These are phyloP conservation scores for Backusella westeae DNA, from an alignment of 192 early-diverging fungal genomes.

Conservation along the genomic window DNA sequence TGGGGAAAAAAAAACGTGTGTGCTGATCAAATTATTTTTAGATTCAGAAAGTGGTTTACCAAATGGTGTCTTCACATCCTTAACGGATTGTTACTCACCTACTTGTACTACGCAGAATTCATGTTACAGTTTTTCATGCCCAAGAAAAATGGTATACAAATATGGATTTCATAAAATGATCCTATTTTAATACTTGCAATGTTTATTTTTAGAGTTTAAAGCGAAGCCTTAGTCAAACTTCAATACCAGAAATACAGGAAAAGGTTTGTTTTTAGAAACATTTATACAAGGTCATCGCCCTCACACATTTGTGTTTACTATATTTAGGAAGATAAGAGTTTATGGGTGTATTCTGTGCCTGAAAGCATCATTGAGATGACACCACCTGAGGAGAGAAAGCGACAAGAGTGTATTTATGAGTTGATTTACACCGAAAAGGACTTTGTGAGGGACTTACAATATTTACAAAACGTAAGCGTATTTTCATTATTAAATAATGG, in stretches of 20 bases:
- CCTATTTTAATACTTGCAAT: not conserved
- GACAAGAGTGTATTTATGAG: slow-evolving; percentile 94
- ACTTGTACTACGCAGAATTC: slow-evolving; percentile 78
- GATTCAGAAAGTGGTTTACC: slow-evolving; percentile 36
- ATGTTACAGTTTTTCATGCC: slow-evolving; percentile 93
- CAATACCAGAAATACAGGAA: slow-evolving; percentile 43
- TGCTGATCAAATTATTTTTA: not conserved
- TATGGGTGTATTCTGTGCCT: slow-evolving; percentile 89
- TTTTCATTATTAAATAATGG: no score
- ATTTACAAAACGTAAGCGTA: slow-evolving; percentile 63
- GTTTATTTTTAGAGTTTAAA: slow-evolving; percentile 25
- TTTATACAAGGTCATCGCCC: not conserved
- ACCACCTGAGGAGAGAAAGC: slow-evolving; percentile 74
- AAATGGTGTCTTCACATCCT: slow-evolving; percentile 85
- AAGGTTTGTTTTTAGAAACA: slow-evolving; percentile 19
- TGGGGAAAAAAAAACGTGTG: not conserved
- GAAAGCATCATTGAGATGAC: slow-evolving; percentile 71
- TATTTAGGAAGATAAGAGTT: slow-evolving; percentile 54
- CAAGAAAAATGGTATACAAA: slow-evolving; percentile 59
- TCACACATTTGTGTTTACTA: not conserved
- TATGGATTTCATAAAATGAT: not conserved
- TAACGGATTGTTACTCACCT: slow-evolving; percentile 94
- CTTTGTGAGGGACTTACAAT: slow-evolving; percentile 84
- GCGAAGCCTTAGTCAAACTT: slow-evolving; percentile 39
- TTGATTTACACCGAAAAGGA: slow-evolving; percentile 87